Conservation (phyloP, 1,139 yeast genomes). For the Protomyces inundatus region DNA sequence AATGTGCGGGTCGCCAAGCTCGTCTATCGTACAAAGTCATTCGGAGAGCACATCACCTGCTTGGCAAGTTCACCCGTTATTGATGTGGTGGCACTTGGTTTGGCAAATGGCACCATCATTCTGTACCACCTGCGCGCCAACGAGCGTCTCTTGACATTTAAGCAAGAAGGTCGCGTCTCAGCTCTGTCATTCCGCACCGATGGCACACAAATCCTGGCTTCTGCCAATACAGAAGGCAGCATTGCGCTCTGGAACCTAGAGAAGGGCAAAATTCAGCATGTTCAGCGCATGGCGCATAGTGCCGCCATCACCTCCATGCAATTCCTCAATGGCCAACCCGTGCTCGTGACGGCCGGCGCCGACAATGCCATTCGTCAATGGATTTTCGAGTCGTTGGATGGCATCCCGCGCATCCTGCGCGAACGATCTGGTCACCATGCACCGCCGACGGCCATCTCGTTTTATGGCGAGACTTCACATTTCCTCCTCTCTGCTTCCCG, state of each 20-base stretch:
- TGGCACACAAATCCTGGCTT: slow-evolving; percentile 76
- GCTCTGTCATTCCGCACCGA: slow-evolving; percentile 88
- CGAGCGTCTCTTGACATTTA: slow-evolving; percentile 52
- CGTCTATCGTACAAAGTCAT: slow-evolving; percentile 36
- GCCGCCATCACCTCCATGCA: slow-evolving; percentile 64
- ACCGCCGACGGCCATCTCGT: slow-evolving; percentile 73
- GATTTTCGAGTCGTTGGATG: slow-evolving; percentile 85
- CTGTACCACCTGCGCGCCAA: slow-evolving; percentile 69
- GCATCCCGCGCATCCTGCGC: slow-evolving; percentile 79
- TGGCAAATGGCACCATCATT: slow-evolving; percentile 59
- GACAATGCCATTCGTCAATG: slow-evolving; percentile 85
- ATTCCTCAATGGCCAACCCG: slow-evolving; percentile 88
- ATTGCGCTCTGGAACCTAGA: slow-evolving; percentile 78
- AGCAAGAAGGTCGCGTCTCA: slow-evolving; percentile 57
- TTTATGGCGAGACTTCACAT: slow-evolving; percentile 78
- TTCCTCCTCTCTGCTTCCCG: slow-evolving; percentile 79
- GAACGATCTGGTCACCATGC: slow-evolving; percentile 96
- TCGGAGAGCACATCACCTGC: slow-evolving; percentile 48
- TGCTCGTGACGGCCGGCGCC: slow-evolving; percentile 84
- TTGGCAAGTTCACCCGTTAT: slow-evolving; percentile 81
- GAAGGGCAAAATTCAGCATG: slow-evolving; percentile 65
- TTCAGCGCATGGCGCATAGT: slow-evolving; percentile 55
- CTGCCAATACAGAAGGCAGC: slow-evolving; percentile 77
- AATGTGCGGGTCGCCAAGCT: slow-evolving; percentile 38
- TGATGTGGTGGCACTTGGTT: slow-evolving; percentile 76